These are phyloP conservation scores for Aspergillus ochraceoroseus DNA, from an alignment of 2,329 filamentous ascomycete species.

Conservation along the genomic window DNA sequence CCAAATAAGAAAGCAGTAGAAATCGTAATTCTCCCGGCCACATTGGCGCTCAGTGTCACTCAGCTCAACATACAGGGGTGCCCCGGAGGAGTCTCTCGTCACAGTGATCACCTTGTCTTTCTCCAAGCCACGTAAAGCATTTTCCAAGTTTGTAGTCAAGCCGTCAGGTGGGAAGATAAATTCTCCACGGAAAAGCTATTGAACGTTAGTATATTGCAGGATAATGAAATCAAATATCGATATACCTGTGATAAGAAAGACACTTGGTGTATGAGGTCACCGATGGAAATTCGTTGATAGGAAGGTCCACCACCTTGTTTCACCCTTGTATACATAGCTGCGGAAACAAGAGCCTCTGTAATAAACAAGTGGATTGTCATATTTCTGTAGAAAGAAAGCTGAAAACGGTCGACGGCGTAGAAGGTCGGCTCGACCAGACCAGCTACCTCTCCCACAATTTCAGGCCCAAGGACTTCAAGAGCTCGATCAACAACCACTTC, in stretches of 20 bases:
- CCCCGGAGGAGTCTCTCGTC: slow-evolving; percentile 51
- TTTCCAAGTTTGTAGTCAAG: slow-evolving; percentile 70
- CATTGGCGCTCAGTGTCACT: slow-evolving; percentile 68
- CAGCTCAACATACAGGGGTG: slow-evolving; percentile 65
- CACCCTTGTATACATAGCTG: slow-evolving; percentile 81
- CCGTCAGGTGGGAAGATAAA: slow-evolving; percentile 95
- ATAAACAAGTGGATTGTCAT: slow-evolving; percentile 99
- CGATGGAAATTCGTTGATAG: slow-evolving; percentile 71
- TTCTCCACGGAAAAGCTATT: slow-evolving; percentile 80
- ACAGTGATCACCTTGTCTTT: slow-evolving; percentile 70
- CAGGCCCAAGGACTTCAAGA: slow-evolving; percentile 83
- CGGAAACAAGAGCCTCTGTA: slow-evolving; percentile 82
- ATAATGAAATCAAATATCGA: background rate
- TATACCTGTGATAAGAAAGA: slow-evolving; percentile 70
- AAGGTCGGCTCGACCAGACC: slow-evolving; percentile 86
- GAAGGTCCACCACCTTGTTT: slow-evolving; percentile 84
- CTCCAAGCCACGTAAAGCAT: slow-evolving; percentile 72
- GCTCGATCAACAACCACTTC: slow-evolving; percentile 81
- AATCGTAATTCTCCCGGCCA: slow-evolving; percentile 92
- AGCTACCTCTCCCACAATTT: slow-evolving; percentile 74
- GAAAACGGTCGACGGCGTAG: slow-evolving; percentile 92
- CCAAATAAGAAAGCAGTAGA: slow-evolving; percentile 98
- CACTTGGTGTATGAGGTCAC: slow-evolving; percentile 71
- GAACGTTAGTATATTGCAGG: slow-evolving; percentile 11
- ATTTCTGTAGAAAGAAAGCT: slow-evolving; percentile 96